Evolutionary conservation across 768 basidiomycete genomes (phyloP), one percentile per base, ranked within the genome.

Genomic region (Mycena chlorophos): DNA sequence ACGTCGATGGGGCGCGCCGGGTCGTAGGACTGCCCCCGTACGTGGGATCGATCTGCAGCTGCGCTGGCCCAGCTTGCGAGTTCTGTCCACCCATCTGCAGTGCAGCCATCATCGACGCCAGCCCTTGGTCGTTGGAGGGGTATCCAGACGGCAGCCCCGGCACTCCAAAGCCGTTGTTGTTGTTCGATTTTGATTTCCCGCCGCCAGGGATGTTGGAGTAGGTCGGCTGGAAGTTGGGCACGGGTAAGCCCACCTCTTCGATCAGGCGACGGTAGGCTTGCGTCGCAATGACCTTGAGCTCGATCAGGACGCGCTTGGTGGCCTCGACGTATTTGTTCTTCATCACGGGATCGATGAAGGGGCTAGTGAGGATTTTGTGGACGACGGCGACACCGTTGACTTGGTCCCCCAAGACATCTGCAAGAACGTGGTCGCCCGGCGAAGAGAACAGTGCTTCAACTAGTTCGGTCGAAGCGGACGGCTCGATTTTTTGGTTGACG

Each of bases 401-500:
- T 73, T 98, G 95, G 71, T 99, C 96, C 43, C 88, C 88, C 61
- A 99, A 78, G 42, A 98, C 91, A 66, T 98, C 96, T 13, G 90
- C 94, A 37, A 98, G 77, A 39, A 94, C 91, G 65, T 94, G 89
- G 67, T 97, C 94, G 19, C 84, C 85, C 5, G 87, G 86, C 0
- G 93, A 94, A n/a, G 83, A 83, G 78, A 98, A 97, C 60, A 99
- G 74, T 1, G 93, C 89, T 48, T 94, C 87, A 55, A 96, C 86
- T 51, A 98, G 87, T 62, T 91, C 88, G 46, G 76, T 79, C 19
- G 92, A 91, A 14, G 97, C 96, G 39, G 91, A 84, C 0, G 89
- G 87, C 68, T 98, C 97, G 23, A 88, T 87, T 73, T 91, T 93
- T 73, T 99, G 97, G 68, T 98, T 98, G 70, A 98, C 88, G 63